A percentile compares a stretch with the other conserved stretches of the same genome.
phyloP scores from a whole-genome alignment of 2,329 filamentous ascomycete species.

The Stachybotrys echinatus region DNA sequence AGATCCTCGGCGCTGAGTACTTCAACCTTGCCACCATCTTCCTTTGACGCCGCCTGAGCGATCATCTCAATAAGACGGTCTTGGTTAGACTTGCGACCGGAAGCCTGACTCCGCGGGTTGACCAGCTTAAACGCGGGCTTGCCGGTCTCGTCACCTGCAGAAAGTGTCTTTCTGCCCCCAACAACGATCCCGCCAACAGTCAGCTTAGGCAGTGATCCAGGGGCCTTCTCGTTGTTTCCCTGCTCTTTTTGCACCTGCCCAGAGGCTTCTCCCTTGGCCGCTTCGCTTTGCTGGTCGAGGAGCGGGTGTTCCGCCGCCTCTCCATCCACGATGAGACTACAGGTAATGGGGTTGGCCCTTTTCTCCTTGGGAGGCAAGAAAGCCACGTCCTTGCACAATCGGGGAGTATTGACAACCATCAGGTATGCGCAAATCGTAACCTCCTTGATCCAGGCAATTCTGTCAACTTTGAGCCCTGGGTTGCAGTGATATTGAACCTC shows the following conservation, averaged over 20 bases:
- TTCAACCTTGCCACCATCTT: conserved; percentile 57
- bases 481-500: conserved; percentile 81
- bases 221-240: conserved; percentile 20
- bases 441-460: conserved; percentile 91
- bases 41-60: conserved; percentile 38
- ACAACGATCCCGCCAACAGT: conserved; percentile 49
- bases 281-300: conserved; percentile 23
- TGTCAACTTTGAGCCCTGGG: conserved; percentile 64
- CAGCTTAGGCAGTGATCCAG: background rate
- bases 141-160: conserved; percentile 39
- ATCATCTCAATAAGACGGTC: conserved; percentile 36
- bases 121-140: conserved; percentile 39
- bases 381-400: conserved; percentile 80
- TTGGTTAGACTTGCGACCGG: conserved; percentile 14
- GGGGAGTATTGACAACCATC: conserved; percentile 87
- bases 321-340: conserved; percentile 60
- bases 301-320: conserved; percentile 37
- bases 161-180: conserved; percentile 44
- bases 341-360: conserved; percentile 70
- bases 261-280: conserved; percentile 23
- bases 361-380: conserved; percentile 79
- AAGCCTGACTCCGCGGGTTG: conserved; percentile 36
- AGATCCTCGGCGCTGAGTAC: conserved; percentile 62
- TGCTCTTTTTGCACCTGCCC: conserved; percentile 16
- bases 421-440: conserved; percentile 86